Percentiles rank a stretch among this genome's conserved stretches.
These are phyloP conservation scores for Poronia punctata DNA, from an alignment of 495 filamentous ascomycete species.

Conservation along the genomic window DNA sequence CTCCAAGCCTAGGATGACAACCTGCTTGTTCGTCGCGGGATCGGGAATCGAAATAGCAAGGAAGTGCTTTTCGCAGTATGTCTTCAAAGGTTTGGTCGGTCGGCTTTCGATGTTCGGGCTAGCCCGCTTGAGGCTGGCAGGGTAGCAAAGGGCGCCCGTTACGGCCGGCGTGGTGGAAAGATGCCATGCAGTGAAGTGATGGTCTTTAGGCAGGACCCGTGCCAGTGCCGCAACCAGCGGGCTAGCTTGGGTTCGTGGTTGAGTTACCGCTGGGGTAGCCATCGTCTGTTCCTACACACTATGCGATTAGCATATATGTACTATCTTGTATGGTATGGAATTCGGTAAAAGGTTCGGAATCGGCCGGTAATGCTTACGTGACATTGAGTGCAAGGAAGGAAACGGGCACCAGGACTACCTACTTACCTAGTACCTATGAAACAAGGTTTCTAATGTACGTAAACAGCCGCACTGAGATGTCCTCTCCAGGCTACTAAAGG, in stretches of 20 bases:
- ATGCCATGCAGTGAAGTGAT: constrained; percentile 72
- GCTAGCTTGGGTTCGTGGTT: constrained; percentile 2
- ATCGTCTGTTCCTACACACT: constrained; percentile 8
- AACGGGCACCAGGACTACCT: too few species aligned
- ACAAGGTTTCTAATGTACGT: too few species aligned
- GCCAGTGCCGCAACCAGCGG: constrained; percentile 51
- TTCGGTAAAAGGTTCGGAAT: too few species aligned
- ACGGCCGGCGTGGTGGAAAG: constrained; percentile 75
- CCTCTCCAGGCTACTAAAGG: too few species aligned
- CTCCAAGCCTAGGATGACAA: constrained; percentile 47
- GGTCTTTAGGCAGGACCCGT: constrained; percentile 60
- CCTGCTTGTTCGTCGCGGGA: constrained; percentile 7
- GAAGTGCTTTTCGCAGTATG: constrained; percentile 86
- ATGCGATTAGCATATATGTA: too few species aligned
- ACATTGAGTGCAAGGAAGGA: too few species aligned
- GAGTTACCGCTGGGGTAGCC: constrained; percentile 10
- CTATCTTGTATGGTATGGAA: too few species aligned
- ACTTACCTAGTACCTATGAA: too few species aligned
- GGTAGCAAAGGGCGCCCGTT: constrained; percentile 67
- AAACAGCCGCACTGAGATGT: too few species aligned
- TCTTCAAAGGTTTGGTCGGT: constrained; percentile 37
- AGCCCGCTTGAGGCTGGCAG: constrained; percentile 60
- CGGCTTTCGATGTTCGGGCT: constrained; percentile 32
- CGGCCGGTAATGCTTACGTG: too few species aligned
- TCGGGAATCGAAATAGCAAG: constrained; percentile 59